Conservation (phyloP, 768 basidiomycete species). For the Boletus rex-veris region DNA sequence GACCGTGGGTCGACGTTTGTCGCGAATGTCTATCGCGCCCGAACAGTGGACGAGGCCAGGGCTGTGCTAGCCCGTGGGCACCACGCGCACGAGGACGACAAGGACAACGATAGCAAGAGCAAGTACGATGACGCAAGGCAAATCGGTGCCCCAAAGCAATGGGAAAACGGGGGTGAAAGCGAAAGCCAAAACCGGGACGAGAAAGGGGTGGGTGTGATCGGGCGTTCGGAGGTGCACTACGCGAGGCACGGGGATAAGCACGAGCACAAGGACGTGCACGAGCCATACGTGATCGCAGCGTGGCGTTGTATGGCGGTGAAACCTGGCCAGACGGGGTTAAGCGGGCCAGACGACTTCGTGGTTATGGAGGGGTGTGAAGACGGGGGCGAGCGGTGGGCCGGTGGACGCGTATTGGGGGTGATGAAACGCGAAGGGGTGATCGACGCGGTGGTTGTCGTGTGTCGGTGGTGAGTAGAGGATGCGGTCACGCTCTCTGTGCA, state of each 20-base stretch:
- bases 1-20: constrained; percentile 75
- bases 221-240: no score
- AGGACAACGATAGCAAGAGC: no score
- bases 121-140: no score
- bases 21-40: constrained; percentile 49
- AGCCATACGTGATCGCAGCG: constrained; percentile 67
- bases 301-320: constrained; percentile 78
- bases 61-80: constrained; percentile 6
- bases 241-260: not conserved
- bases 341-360: constrained; percentile 74
- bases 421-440: constrained; percentile 69
- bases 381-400: constrained; percentile 76
- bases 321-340: constrained; percentile 58
- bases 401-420: constrained; percentile 55
- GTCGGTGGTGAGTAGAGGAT: constrained; percentile 48
- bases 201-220: no score
- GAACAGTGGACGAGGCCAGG: constrained; percentile 41
- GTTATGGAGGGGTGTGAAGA: constrained; percentile 60
- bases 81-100: no score
- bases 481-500: not conserved
- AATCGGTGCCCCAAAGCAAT: no score
- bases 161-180: no score
- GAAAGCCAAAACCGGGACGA: no score
- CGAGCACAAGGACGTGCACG: not conserved
- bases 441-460: constrained; percentile 78